Base-by-base conservation (phyloP, 2,329 filamentous ascomycete genomes). In the Nemania serpens region DNA sequence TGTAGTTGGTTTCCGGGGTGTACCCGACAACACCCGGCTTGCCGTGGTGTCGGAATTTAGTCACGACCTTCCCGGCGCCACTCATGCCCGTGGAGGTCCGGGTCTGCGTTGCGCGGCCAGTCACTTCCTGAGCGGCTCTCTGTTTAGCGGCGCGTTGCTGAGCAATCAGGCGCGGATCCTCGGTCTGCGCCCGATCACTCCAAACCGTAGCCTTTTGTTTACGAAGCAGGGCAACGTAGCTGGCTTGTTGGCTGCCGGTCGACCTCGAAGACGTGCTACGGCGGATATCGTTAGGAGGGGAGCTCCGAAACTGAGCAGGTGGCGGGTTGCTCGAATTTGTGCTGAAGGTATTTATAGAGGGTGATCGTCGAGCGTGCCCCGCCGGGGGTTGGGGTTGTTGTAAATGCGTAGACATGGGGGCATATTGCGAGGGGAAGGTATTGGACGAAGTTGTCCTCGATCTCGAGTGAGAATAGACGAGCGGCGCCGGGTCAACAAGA, bases 191-290 rank as follows among this genome's bases (percentile, higher is more conserved):
- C 55, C 93, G 89, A 74, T 98, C 95, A 79, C 93, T 97, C 95
- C 95, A 99, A 4, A 99, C 95, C 0, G 95, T 99, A 34, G 93
- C 95, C 75, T 98, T 98, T 77, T 99, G 95, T 75, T 93, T 94
- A 64, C 95, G 88, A 78, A 99, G 89, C n/a, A 97, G 83, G 37
- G 95, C 93, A 53, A 99, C 95, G 76, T 99, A 99, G 66, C 92
- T 88, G n/a, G 83, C 83, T 1, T 89, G 78, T 63, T 85, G 84
- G 15, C 75, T 73, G 48, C 79, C 80, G 64, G 83, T 85, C 20
- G 91, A 96, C 69, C 91, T 88, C 53, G 90, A 90, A 3, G 92
- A 96, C 33, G 88, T 91, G 29, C 91, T 96, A 67, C 93, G 87
- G 62, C 90, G 88, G 50, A 89, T 78, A 75, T 89, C 85, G 73